These are phyloP conservation scores for Rhizophagus prolifer DNA, from an alignment of 192 early-diverging fungal genomes.

Conservation along the genomic window DNA sequence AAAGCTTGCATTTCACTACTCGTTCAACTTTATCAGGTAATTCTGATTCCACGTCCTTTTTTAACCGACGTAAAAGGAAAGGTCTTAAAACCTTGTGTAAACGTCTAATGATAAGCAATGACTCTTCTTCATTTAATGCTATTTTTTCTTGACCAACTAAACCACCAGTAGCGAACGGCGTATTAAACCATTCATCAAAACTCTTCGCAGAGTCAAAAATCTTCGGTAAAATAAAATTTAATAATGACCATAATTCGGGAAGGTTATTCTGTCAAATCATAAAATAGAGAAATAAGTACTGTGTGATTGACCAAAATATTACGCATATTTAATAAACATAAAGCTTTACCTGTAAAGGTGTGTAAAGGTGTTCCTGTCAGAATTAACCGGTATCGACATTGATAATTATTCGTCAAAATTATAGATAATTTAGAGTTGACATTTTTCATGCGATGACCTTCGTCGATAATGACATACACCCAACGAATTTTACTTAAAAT, in stretches of 20 bases:
- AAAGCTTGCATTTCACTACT: constrained; percentile 90
- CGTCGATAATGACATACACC: constrained; percentile 98
- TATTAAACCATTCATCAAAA: constrained; percentile 99
- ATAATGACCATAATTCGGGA: constrained; percentile 92
- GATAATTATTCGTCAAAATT: constrained; percentile 87
- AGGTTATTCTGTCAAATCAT: constrained; percentile 77
- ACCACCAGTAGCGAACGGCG: constrained; percentile 80
- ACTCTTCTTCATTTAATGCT: constrained; percentile 97
- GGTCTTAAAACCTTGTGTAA: constrained; percentile 95
- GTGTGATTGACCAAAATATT: not conserved
- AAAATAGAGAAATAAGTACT: not conserved
- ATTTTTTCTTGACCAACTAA: constrained; percentile 84
- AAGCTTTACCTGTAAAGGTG: constrained; percentile 80
- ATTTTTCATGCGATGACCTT: constrained; percentile 99
- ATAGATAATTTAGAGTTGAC: constrained; percentile 80
- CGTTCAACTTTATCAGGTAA: constrained; percentile 96
- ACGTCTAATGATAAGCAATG: constrained; percentile 91
- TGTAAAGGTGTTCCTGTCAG: constrained; percentile 98
- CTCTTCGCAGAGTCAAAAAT: constrained; percentile 96
- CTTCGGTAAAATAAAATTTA: constrained; percentile 95
- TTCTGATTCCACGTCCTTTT: constrained; percentile 98
- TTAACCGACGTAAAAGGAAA: constrained; percentile 93
- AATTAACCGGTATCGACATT: constrained; percentile 88
- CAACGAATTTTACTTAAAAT: constrained; percentile 90
- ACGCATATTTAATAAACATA: too few species aligned